These are phyloP conservation scores for Malassezia sympodialis DNA, from an alignment of 1,284 basidiomycete genomes.

Conservation along the genomic window DNA sequence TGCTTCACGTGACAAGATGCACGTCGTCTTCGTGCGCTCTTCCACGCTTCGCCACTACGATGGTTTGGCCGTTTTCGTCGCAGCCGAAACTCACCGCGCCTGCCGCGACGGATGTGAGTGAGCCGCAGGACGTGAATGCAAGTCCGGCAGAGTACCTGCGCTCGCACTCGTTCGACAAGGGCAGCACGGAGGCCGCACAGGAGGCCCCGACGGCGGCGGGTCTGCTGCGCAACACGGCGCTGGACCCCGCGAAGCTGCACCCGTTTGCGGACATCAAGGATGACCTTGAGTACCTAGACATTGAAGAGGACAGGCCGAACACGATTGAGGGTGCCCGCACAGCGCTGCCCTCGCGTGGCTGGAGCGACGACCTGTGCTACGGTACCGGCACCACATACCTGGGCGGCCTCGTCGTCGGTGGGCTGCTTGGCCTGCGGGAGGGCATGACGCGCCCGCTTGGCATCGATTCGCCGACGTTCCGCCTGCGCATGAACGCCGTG, in stretches of 20 bases:
- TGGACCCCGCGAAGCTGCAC: slow-evolving; percentile 70
- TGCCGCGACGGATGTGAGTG: neutral
- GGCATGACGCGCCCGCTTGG: slow-evolving; percentile 73
- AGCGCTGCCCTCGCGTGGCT: slow-evolving; percentile 60
- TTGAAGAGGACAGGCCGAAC: slow-evolving; percentile 42
- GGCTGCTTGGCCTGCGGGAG: slow-evolving; percentile 89
- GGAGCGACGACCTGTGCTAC: slow-evolving; percentile 98
- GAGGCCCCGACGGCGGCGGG: slow-evolving; percentile 86
- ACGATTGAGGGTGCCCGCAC: slow-evolving; percentile 44
- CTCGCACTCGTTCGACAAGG: slow-evolving; percentile 25
- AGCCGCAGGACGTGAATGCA: neutral
- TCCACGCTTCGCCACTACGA: slow-evolving; percentile 1
- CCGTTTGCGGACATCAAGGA: slow-evolving; percentile 41
- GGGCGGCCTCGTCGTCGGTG: slow-evolving; percentile 84
- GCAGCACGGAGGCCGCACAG: slow-evolving; percentile 55
- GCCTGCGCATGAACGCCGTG: slow-evolving; percentile 89
- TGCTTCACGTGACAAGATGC: neutral
- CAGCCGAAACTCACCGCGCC: neutral
- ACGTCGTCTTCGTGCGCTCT: neutral
- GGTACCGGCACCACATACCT: slow-evolving; percentile 98
- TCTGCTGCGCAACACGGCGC: slow-evolving; percentile 73
- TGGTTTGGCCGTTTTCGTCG: slow-evolving; percentile 17
- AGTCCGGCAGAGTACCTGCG: slow-evolving; percentile 25
- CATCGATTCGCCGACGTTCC: slow-evolving; percentile 49
- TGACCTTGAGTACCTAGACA: slow-evolving; percentile 47